Evolutionary conservation across 441 rosid species (phyloP), one percentile per base, ranked within the genome.

Genomic region (Gossypium laxum): DNA sequence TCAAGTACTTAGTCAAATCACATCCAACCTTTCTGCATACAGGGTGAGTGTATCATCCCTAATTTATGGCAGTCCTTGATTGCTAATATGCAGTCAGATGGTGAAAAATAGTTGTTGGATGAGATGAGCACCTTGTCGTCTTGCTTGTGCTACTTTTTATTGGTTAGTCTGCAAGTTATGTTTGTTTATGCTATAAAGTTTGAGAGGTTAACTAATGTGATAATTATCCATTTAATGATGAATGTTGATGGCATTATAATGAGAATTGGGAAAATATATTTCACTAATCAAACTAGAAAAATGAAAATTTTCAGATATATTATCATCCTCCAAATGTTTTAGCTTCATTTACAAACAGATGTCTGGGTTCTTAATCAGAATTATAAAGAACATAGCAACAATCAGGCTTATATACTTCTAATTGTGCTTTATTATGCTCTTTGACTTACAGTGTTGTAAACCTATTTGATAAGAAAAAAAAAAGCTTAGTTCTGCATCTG

Each of bases 1-100:
- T 69, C 85, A 83, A 81, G 86, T 88, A 52, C 82, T 95, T 78
- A 76, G 75, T 80, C 89, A 83, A 80, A 95, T 95, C 67, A 76
- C 85, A 75, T 82, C 86, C 63, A 95, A 95, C 76, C 86, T 92
- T 76, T 86, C 89, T 76, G 74, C 76, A 22, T 78, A 81, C 66
- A 88, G 87, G 90, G 98, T 92, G 81, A 61, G 57, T 69, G 63
- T 67, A 11, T 57, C 41, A 22, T 67, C 58, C 58, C 7, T 50
- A 30, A 69, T 66, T 70, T 60, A 15, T 34, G 24, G 22, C 59
- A 34, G 10, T 52, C 68, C 17, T 41, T 15, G 18, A 32, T 52
- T 7, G 30, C 43, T 24, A 61, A 68, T 72, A 55, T 68, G 45
- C 58, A n/a, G 5, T 67, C 22, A 22, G 54, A 14, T 14, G 15